Conservation (phyloP, 345 rosid species). For the Rhizophora apiculata region DNA sequence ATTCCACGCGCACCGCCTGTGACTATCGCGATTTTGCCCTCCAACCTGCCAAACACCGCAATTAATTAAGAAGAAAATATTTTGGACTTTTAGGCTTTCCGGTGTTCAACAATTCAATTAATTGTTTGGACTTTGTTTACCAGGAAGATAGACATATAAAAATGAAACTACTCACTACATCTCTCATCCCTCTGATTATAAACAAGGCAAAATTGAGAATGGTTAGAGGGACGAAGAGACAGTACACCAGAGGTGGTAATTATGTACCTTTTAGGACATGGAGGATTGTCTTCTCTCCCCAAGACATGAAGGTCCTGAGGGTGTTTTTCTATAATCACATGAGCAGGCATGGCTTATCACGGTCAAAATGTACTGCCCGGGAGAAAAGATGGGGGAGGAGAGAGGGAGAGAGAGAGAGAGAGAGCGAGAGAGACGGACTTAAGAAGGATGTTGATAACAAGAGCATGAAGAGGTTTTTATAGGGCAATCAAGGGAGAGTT, state of each 20-base stretch:
- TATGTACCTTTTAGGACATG: conserved; percentile 51
- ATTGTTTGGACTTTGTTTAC: no score
- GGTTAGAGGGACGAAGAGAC: no score
- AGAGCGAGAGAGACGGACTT: background rate
- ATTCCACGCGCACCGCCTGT: conserved; percentile 89
- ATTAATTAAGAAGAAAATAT: no score
- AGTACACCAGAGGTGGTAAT: no score
- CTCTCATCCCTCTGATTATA: no score
- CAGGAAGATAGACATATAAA: no score
- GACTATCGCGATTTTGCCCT: conserved; percentile 69
- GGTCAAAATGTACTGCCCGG: background rate
- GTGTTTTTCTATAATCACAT: conserved; percentile 46
- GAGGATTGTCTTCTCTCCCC: conserved; percentile 35
- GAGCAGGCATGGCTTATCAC: conserved; percentile 42
- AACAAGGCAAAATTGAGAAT: no score
- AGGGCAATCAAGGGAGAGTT: no score
- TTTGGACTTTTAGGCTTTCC: no score
- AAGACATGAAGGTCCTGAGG: conserved; percentile 44
- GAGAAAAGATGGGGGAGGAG: background rate
- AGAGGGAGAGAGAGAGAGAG: conserved; percentile 5
- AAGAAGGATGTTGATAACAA: background rate
- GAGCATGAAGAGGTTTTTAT: background rate
- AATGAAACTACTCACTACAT: no score
- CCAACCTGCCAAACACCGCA: conserved; percentile 44
- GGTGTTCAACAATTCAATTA: no score